Base-by-base conservation (phyloP, 441 rosid species). In the Gossypium schwendimanii region DNA sequence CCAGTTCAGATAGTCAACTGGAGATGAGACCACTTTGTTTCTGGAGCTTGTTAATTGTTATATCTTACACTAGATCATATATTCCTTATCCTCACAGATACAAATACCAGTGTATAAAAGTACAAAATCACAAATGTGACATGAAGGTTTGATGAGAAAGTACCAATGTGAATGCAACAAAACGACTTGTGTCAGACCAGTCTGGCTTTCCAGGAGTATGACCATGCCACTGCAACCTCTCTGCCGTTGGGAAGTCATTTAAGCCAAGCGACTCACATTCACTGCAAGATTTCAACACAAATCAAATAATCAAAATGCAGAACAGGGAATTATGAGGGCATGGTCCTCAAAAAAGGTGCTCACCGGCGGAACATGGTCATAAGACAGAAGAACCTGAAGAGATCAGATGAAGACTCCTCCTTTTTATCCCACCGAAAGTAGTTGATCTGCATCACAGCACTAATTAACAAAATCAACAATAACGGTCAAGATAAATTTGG, bases 211-310 rank as follows among this genome's bases (percentile, higher is more conserved):
- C 86, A 63, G 98, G 90, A 81, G 80, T 62, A 81, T 79, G 87
- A 76, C 99, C 99, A 75, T 92, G 99, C 99, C 98, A 94, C 55
- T 92, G 96, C 73, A 94, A 82, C 81, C 92, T 88, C 79, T 88
- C 81, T 69, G 96, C 86, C 60, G 98, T 94, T 71, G 97, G 98
- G 78, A 94, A 94, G 76, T 88, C 89, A 72, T 81, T 73, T 77
- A 91, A 79, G 61, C 97, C 90, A 70, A 94, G 94, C 54, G 98
- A 88, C 79, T 89, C 96, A 3, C 97, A 88, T 83, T 92, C 97
- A 75, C 99, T 94, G 80, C 76, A 82, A 73, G 71, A 78, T 76
- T 62, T 76, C 47, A 69, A 31, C 15, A 39, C 71, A 18, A 47
- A 61, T 17, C 72, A 49, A 75, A 79, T 24, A 33, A 62, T 17